Evolutionary conservation across 2,329 filamentous ascomycete species (phyloP).

Genomic region (Lizonia empirigonia): DNA sequence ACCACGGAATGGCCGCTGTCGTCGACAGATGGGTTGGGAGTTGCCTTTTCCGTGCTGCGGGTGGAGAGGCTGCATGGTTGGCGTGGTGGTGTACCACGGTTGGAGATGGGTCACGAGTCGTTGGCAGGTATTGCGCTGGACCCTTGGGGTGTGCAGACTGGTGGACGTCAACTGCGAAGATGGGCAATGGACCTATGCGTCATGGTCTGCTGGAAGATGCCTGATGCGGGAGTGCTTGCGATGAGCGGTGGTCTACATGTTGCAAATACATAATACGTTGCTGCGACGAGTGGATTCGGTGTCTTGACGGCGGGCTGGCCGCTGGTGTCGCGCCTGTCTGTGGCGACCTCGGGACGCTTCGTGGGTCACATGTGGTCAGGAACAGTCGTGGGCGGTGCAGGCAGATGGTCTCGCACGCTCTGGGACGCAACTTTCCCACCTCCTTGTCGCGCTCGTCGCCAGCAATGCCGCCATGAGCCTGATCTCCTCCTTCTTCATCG

Average conservation of each 20-base stretch:
- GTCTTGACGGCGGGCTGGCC: too few relatives aligned
- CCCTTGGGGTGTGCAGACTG: too few relatives aligned
- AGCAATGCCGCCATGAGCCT: constrained; percentile 46
- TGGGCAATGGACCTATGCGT: too few relatives aligned
- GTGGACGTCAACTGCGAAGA: too few relatives aligned
- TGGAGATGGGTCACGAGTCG: neutral
- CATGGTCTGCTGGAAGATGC: constrained; percentile 3
- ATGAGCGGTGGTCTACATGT: neutral
- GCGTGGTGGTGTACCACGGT: neutral
- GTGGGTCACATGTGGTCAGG: constrained; percentile 11
- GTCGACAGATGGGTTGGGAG: neutral
- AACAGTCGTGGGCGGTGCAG: constrained; percentile 7
- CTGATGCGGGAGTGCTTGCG: constrained; percentile 12
- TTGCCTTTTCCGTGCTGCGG: neutral
- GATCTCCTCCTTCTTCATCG: constrained; percentile 49
- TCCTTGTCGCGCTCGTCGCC: neutral
- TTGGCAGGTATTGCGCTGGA: neutral
- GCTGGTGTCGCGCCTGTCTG: neutral
- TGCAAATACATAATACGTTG: neutral
- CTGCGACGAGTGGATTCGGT: neutral
- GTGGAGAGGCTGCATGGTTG: neutral
- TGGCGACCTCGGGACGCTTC: constrained; percentile 8
- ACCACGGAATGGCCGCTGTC: constrained; percentile 1
- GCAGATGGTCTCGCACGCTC: constrained; percentile 4
- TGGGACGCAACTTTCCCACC: neutral